phyloP scores from a whole-genome alignment of 139 green algal species.

The Limnomonas spitsbergensis region DNA sequence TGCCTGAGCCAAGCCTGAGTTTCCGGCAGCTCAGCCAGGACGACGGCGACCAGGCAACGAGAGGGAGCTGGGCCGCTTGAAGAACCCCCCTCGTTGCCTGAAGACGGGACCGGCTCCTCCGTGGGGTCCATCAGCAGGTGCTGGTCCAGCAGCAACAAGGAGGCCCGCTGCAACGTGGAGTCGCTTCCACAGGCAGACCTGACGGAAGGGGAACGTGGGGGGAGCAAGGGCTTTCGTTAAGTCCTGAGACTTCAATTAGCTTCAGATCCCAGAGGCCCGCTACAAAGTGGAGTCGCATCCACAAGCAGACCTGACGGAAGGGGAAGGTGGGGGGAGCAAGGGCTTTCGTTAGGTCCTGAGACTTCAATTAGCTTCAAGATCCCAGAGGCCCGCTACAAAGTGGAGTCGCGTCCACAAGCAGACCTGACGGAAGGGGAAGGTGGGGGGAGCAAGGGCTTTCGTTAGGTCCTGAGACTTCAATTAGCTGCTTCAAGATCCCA shows the following conservation, averaged over 20 bases:
- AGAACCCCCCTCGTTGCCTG: background rate
- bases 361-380: too few species aligned
- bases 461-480: too few species aligned
- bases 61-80: background rate
- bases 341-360: too few species aligned
- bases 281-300: background rate
- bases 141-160: background rate
- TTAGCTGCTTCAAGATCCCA: too few species aligned
- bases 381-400: background rate
- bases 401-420: background rate
- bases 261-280: too few species aligned
- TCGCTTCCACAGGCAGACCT: background rate
- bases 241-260: too few species aligned
- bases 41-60: conserved; percentile 17
- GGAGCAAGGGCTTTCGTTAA: too few species aligned
- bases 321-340: background rate
- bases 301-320: background rate
- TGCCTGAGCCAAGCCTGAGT: conserved; percentile 39
- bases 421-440: background rate
- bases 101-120: background rate
- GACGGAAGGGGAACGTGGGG: background rate
- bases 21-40: conserved; percentile 22
- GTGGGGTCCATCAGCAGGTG: background rate
- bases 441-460: too few species aligned
- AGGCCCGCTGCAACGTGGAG: background rate